Base-by-base conservation (phyloP, 129 eudicot genomes). In the Lonicera japonica region DNA sequence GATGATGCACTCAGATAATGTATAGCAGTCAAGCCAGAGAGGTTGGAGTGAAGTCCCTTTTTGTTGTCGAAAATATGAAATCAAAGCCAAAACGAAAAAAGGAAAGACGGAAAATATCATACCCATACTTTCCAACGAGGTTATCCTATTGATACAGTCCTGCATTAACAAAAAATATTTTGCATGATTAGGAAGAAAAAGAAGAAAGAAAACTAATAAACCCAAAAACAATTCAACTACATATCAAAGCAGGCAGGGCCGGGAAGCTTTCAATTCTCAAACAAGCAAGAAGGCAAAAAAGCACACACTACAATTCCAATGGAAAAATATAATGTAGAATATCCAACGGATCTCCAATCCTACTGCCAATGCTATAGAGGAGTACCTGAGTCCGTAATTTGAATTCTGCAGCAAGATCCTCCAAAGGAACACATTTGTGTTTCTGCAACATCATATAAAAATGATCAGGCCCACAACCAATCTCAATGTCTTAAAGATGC, bases 391-490 rank as follows among this genome's bases (percentile, higher is more conserved):
- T 92, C 48, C 99, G 80, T 67, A 88, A 74, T 73, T 89, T 92
- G 68, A 92, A 92, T 70, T 92, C 99, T 21, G 96, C 99, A 58
- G 99, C 99, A 67, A 92, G 94, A 75, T 92, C 99, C 76, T 92
- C 99, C 80, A 92, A 77, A 11, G 95, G 99, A 65, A 92, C 66
- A 43, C 99, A 92, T 72, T 92, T 92, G 61, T 92, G 95, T 63
- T 92, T 88, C 99, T 92, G 86, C 83, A 75, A 65, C 41, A 75
- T 62, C 65, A 63, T 38, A 73, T 43, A 16, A 52, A 36, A 53
- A 4, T 51, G 13, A 8, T 65, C 19, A 29, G 60, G 21, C 60
- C 36, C 18, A 19, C 25, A 18, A n/a, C n/a, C n/a, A n/a, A 29
- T 29, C 36, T 29, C 36, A 29, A 6, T 29, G 36, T 29, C 36